phyloP scores from a whole-genome alignment of 164 flowering plant genomes.

The Dillenia turbinata region DNA sequence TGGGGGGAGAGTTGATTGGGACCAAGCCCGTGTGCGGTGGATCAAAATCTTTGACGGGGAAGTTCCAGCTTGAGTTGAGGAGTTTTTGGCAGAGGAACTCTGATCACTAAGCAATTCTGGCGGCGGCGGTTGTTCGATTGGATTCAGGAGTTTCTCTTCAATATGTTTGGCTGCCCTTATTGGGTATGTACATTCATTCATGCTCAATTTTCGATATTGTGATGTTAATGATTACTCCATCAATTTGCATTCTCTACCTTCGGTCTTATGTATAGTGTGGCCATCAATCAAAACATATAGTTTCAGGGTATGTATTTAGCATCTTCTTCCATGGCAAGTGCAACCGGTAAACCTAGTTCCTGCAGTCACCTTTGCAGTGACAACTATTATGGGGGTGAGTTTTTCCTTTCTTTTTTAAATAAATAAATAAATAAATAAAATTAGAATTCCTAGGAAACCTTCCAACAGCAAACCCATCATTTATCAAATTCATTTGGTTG shows the following conservation, averaged over 20 bases:
- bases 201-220: not conserved
- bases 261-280: conserved; percentile 32
- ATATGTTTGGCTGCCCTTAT: conserved; percentile 48
- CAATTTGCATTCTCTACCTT: not conserved
- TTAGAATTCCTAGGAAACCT: no score
- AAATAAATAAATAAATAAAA: no score
- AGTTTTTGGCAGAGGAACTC: conserved; percentile 22
- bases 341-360: conserved; percentile 64
- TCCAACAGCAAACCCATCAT: no score
- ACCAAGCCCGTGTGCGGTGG: no score
- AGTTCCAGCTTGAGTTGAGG: not conserved
- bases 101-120: no score
- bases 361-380: conserved; percentile 57
- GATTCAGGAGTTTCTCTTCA: conserved; percentile 42
- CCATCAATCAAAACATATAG: conserved; percentile 49
- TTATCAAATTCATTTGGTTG: no score
- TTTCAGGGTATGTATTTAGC: conserved; percentile 56
- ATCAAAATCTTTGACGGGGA: no score
- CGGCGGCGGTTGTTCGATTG: conserved; percentile 14
- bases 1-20: no score
- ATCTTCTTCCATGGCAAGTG: conserved; percentile 61
- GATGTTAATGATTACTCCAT: not conserved
- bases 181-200: conserved; percentile 32
- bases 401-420: not conserved
- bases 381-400: conserved; percentile 44